phyloP scores from a whole-genome alignment of 192 early-diverging fungal species.

The Coemansia sp. region DNA sequence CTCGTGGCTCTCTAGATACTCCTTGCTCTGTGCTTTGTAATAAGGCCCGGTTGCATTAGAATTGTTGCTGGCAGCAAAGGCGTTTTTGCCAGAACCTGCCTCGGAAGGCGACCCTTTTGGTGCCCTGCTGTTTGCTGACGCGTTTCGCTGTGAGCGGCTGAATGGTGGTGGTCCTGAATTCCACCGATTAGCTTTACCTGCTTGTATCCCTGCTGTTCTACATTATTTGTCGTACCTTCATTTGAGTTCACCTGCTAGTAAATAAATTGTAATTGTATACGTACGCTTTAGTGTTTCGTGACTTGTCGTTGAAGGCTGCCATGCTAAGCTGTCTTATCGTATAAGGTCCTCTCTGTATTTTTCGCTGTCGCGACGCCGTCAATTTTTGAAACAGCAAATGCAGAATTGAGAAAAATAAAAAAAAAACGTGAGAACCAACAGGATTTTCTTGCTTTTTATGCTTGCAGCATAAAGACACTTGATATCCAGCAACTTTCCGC shows the following conservation, averaged over 20 bases:
- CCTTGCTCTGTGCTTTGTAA: slow-evolving; percentile 8
- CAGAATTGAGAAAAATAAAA: too few relatives aligned
- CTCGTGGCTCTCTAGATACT: background rate
- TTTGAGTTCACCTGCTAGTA: slow-evolving; percentile 3
- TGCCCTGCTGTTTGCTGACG: slow-evolving; percentile 14
- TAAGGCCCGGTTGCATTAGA: slow-evolving; percentile 1
- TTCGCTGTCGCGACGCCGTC: too few relatives aligned
- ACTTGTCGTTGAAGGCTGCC: slow-evolving; percentile 33
- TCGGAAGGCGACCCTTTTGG: slow-evolving; percentile 7
- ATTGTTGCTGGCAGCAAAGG: slow-evolving; percentile 3
- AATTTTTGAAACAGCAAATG: too few relatives aligned
- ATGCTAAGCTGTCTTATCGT: slow-evolving; percentile 6
- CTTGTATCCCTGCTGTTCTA: slow-evolving; percentile 3
- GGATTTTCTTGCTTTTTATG: too few relatives aligned
- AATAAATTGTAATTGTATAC: background rate
- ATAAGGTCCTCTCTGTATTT: too few relatives aligned
- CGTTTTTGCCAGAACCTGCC: background rate
- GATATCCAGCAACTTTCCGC: too few relatives aligned
- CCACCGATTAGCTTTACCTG: slow-evolving; percentile 26
- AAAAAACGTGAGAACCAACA: too few relatives aligned
- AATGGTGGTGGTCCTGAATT: slow-evolving; percentile 40
- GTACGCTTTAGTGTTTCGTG: slow-evolving; percentile 33
- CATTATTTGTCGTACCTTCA: background rate
- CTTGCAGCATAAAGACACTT: too few relatives aligned
- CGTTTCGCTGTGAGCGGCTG: slow-evolving; percentile 20